Base-by-base conservation (phyloP, 805 yeast species). In the Ogataea nonfermentans region DNA sequence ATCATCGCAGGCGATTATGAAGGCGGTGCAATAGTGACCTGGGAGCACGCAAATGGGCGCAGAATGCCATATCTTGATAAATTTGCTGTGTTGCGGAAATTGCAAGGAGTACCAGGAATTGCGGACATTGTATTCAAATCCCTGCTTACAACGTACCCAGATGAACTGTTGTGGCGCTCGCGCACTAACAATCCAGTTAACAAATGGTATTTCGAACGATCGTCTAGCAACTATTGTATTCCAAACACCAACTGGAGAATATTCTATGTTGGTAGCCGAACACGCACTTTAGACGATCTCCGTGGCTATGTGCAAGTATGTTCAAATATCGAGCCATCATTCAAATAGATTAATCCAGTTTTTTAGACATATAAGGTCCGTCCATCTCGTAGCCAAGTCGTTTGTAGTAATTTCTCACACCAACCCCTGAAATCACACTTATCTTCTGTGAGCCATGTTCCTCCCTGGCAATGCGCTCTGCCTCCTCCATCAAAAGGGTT, bases 291-390 rank as follows among this genome's bases (percentile, higher is more conserved):
- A 3, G 57, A 63, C 3, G 68, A 73, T 32, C 50, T 80, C 15
- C 47, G 56, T 6, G 73, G 67, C 16, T 84, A 80, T 49, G 60
- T 65, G 12, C 69, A 70, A 7, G 72, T 84, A 4, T 79, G 87
- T 46, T 60, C 68, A 13, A 52, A 57, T 9, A 84, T 84, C 22
- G 71, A 67, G 40, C 84, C 90, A 2, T 81, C 88, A 1, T 72
- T 61, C 36, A 45, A 24, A 28, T 46, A 9, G 20, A 36, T 33
- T 32, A 15, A 16, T 17, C 35, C 35, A 51, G 24, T 33, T 24
- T 36, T 51, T 84, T 93, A n/a, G 98, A 90, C 99, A 93, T 93
- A 65, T 74, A 93, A 11, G 98, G 98, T 2, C 99, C 99, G 56
- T 93, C 99, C 46, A 93, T 70, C 48, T 74, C 76, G 64, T 93